These are phyloP conservation scores for Heterobasidion occidentale DNA, from an alignment of 1,284 basidiomycete species.

Conservation along the genomic window DNA sequence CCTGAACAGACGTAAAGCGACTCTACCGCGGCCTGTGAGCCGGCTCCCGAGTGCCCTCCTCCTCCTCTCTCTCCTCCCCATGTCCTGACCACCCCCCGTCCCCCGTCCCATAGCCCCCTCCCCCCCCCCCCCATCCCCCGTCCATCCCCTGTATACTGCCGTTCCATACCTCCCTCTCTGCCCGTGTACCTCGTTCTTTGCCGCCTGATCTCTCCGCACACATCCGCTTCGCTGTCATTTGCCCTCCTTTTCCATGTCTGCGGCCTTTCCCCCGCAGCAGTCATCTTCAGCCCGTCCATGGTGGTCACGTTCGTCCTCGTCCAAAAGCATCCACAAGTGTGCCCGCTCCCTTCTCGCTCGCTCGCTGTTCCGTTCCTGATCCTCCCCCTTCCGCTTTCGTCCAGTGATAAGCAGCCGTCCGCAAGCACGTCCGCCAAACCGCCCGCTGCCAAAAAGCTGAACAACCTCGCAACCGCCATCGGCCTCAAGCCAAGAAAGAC, in stretches of 20 bases:
- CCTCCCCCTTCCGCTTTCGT: neutral
- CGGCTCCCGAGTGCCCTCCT: neutral
- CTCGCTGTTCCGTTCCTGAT: neutral
- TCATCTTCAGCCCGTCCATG: constrained; percentile 15
- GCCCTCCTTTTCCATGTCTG: neutral
- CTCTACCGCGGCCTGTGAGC: too few species aligned
- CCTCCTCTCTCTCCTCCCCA: constrained; percentile 11
- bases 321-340: constrained; percentile 14
- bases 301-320: constrained; percentile 27
- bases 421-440: constrained; percentile 2
- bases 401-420: constrained; percentile 5
- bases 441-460: constrained; percentile 32
- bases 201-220: neutral
- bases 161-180: neutral
- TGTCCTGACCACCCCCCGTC: constrained; percentile 11
- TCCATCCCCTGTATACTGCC: neutral
- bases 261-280: constrained; percentile 12
- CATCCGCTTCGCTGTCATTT: neutral
- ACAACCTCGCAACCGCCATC: constrained; percentile 49
- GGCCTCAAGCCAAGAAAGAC: constrained; percentile 59
- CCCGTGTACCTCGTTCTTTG: neutral
- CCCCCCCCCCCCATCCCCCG: neutral
- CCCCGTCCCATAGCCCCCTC: constrained; percentile 9
- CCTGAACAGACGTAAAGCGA: neutral
- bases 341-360: neutral